Conservation (phyloP, 768 basidiomycete species). For the Rhodotorula diobovata region DNA sequence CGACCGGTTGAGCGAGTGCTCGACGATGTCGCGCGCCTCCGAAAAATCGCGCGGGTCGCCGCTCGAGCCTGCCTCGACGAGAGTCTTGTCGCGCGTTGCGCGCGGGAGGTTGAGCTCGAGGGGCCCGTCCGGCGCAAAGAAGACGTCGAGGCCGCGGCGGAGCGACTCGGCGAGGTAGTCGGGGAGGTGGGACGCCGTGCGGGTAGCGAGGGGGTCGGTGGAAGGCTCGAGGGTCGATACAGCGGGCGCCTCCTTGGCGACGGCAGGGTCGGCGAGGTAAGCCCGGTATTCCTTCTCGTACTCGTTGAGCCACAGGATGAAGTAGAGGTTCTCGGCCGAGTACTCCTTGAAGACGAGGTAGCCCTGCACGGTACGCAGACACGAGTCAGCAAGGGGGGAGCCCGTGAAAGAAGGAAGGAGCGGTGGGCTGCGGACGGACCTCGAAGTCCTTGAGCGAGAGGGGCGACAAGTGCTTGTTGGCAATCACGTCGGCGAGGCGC, state of each 20-base stretch:
- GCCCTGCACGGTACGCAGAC: constrained; percentile 2
- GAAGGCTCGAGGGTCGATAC: not conserved
- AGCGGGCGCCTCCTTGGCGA: not conserved
- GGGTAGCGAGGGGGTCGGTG: constrained; percentile 30
- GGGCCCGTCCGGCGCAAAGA: constrained; percentile 37
- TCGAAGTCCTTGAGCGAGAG: constrained; percentile 39
- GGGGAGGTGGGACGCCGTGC: constrained; percentile 27
- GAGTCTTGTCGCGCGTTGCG: constrained; percentile 31
- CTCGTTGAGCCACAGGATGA: constrained; percentile 38
- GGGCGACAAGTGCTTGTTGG: constrained; percentile 38
- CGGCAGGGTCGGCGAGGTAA: constrained; percentile 13
- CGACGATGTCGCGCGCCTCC: constrained; percentile 35
- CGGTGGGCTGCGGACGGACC: not conserved
- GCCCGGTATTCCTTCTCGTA: constrained; percentile 34
- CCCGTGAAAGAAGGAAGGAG: too few species aligned
- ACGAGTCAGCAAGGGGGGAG: not conserved
- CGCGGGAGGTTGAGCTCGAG: constrained; percentile 39
- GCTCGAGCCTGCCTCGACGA: constrained; percentile 35
- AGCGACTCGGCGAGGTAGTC: constrained; percentile 39
- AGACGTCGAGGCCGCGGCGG: constrained; percentile 37
- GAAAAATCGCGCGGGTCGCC: constrained; percentile 36
- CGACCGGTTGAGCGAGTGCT: constrained; percentile 35
- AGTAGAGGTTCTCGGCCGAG: constrained; percentile 40
- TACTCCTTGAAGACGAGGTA: constrained; percentile 40
- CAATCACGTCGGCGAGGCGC: constrained; percentile 32